Base-by-base conservation (phyloP, 345 rosid species). In the Ceriops decandra region DNA sequence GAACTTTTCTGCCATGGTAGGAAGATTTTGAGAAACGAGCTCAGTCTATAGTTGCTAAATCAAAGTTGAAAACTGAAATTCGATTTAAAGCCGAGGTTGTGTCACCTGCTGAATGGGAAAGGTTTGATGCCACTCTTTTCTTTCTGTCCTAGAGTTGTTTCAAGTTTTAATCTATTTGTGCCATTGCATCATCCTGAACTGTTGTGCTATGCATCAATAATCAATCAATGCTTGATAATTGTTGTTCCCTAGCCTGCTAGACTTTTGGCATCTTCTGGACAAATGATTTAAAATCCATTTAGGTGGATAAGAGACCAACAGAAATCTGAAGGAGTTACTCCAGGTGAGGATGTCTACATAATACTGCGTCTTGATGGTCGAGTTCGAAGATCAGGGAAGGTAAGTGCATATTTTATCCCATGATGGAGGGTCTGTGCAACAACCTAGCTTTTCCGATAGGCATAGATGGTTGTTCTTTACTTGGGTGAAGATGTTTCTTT, bases 231-330 rank as follows among this genome's bases (percentile, higher is more conserved):
- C 28, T 19, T 4, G 4, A 35, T 24, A 67, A 4, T 17, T 60
- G 47, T 64, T 36, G 30, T 63, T 2, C 38, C 62, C 58, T 42
- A 11, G 21, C 66, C 5, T 73, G 7, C 47, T 69, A 32, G 68
- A 56, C 63, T 61, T 56, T 52, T 33, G 36, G 26, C 60, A 52
- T 62, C 38, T 22, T 64, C 69, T 73, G 56, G 67, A 46, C 67
- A 5, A 31, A 68, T 60, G 60, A 31, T 68, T 32, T 27, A 22
- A 36, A 57, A 71, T 64, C 66, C 58, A 38, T 76, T 78, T 76
- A 95, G 99, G 84, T 88, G 95, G 99, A 87, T 91, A 79, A 83
- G 78, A 72, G 99, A 90, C 67, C 97, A 90, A 78, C 97, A 95
- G 62, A 79, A 81, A 76, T 86, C 96, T 26, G 96, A 88, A 85